Conservation (phyloP, 345 rosid species). For the Gossypium mustelinum region DNA sequence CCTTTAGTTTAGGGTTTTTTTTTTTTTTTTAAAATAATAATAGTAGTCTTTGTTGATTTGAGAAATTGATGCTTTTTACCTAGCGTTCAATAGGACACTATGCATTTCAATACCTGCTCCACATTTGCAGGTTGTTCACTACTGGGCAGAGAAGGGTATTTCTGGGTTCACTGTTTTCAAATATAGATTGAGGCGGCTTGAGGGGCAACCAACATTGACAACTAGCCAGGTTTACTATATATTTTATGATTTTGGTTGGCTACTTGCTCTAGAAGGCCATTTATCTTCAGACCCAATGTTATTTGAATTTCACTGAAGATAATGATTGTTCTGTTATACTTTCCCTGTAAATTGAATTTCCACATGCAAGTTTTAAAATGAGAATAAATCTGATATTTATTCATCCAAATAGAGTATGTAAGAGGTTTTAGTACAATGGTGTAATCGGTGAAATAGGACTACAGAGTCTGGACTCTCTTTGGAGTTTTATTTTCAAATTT, state of each 20-base stretch:
- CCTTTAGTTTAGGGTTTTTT: neutral
- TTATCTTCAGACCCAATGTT: neutral
- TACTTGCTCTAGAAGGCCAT: neutral
- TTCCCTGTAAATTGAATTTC: neutral
- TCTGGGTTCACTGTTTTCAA: conserved; percentile 91
- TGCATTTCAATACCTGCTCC: conserved; percentile 4
- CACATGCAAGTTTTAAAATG: conserved; percentile 1
- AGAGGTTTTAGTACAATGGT: neutral
- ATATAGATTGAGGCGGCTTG: conserved; percentile 54
- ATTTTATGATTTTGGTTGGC: conserved; percentile 11
- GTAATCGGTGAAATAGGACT: neutral
- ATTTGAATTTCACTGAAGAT: neutral
- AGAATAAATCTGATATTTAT: neutral
- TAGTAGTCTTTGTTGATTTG: neutral
- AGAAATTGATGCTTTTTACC: neutral
- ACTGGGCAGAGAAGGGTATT: conserved; percentile 85
- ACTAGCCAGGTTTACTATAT: conserved; percentile 64
- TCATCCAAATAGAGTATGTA: neutral
- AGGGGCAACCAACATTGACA: conserved; percentile 80
- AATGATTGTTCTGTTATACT: neutral
- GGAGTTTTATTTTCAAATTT: neutral
- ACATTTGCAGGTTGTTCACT: conserved; percentile 57
- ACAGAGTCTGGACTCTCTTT: neutral
- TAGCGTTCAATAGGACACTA: neutral
- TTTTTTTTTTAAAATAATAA: neutral